phyloP scores from a whole-genome alignment of 352 stramenopile species.

The Aphanomyces cochlioides region DNA sequence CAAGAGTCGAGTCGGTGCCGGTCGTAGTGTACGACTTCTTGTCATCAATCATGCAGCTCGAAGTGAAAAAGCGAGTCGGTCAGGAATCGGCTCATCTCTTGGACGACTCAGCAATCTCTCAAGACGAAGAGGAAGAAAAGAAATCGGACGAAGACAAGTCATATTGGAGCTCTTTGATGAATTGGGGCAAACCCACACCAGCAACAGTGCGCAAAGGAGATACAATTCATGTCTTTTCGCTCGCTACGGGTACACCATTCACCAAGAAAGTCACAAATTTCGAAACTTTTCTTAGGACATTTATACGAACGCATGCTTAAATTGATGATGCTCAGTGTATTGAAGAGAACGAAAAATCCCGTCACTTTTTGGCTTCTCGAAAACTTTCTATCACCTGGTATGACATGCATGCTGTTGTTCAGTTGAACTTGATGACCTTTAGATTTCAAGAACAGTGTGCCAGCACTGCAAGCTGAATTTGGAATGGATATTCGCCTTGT shows the following conservation, averaged over 20 bases:
- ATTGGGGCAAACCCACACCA: constrained; percentile 51
- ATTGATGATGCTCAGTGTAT: constrained; percentile 99
- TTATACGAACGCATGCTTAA: constrained; percentile 99
- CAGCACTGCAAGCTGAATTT: constrained; percentile 87
- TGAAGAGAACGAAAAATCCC: constrained; percentile 92
- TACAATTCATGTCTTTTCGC: constrained; percentile 98
- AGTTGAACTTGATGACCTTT: not conserved
- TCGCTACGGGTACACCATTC: constrained; percentile 77
- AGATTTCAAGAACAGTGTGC: constrained; percentile 94
- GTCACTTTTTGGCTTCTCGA: constrained; percentile 99
- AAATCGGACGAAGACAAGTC: constrained; percentile 8
- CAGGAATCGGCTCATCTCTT: constrained; percentile 77
- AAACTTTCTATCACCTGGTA: constrained; percentile 95
- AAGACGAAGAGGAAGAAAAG: constrained; percentile 21
- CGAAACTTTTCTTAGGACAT: constrained; percentile 56
- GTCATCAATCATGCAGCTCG: constrained; percentile 78
- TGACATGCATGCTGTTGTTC: not conserved
- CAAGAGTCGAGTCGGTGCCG: constrained; percentile 39
- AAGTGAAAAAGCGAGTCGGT: constrained; percentile 89
- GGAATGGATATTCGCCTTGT: constrained; percentile 98
- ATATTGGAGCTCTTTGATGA: constrained; percentile 75
- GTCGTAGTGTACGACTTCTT: constrained; percentile 84
- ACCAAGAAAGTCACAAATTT: no score
- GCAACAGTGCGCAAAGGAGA: constrained; percentile 62
- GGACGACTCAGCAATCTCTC: constrained; percentile 32